Evolutionary conservation across 2,329 filamentous ascomycete species (phyloP).

Genomic region (Colletotrichum incanum): DNA sequence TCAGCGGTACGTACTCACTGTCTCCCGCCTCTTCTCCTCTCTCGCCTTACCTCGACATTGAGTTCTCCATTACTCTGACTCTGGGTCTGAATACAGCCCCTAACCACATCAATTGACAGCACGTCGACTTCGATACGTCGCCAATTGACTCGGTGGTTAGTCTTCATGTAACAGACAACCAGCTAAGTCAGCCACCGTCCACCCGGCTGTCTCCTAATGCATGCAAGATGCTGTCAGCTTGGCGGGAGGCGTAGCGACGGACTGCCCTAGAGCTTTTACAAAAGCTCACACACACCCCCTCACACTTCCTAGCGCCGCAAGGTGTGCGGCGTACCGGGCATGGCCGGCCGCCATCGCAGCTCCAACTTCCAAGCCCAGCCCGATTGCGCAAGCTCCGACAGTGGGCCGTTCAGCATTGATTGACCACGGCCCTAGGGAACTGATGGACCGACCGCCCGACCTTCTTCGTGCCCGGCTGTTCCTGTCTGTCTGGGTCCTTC

Average conservation of each 20-base stretch:
- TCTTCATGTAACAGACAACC: constrained; percentile 6
- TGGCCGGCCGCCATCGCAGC: constrained; percentile 18
- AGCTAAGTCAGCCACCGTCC: background rate
- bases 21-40: background rate
- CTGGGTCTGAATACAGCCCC: background rate
- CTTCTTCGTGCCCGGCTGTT: constrained; percentile 12
- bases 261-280: constrained; percentile 11
- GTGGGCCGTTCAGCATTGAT: constrained; percentile 33
- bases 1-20: background rate
- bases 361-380: constrained; percentile 2
- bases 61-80: too few species aligned
- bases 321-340: background rate
- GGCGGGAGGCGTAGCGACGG: constrained; percentile 15
- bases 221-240: constrained; percentile 22
- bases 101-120: constrained; percentile 24
- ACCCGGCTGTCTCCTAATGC: background rate
- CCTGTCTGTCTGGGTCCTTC: constrained; percentile 31
- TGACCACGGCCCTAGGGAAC: constrained; percentile 22
- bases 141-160: constrained; percentile 25
- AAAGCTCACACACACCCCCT: background rate
- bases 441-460: constrained; percentile 27
- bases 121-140: constrained; percentile 6
- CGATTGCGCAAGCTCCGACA: constrained; percentile 31
- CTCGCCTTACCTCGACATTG: background rate
- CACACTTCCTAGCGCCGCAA: background rate